Evolutionary conservation across 768 basidiomycete genomes (phyloP), one percentile per base, ranked within the genome.

Genomic region (Panus rudis): DNA sequence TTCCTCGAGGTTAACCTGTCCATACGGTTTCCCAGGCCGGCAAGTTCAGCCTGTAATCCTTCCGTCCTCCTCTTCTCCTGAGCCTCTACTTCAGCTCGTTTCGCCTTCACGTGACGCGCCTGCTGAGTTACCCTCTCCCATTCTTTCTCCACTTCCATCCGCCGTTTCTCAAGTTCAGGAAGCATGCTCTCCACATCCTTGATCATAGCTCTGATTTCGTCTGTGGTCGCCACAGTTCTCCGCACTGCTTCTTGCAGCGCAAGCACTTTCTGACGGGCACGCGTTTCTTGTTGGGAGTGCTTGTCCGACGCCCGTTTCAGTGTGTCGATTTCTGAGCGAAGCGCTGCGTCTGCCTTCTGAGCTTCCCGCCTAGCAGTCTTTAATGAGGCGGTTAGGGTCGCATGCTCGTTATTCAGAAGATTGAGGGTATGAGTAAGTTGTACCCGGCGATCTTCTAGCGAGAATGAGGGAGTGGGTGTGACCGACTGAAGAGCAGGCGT

Each of bases 191-290:
- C 67, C 27, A 76, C 61, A 2, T 59, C 63, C 19, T 44, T 52
- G 1, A 64, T 58, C 43, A 62, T 59, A 52, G 62, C 52, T 59
- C 80, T 60, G 42, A 76, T 52, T 12, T 73, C 65, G 17, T 63
- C 67, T 7, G 76, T 70, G 0, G 68, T 71, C 5, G 76, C 60
- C 4, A 57, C 38, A 2, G 86, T 80, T 42, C 88, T 80, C 55
- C 87, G 91, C 11, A 84, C 81, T 2, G 90, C 85, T 56, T 94
- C 91, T 58, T 93, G 91, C 28, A 94, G 65, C 1, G 92, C 88
- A 10, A 92, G 72, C 8, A 84, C 78, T 52, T 91, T 93, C 59
- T 94, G 92, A 33, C 80, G 79, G 8, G 83, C 79, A n/a, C 91
- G 76, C 19, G 78, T 70, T 58, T 97, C 93, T 2, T 76, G 73